phyloP scores from a whole-genome alignment of 1,284 basidiomycete genomes.

The Sporisorium scitamineum region DNA sequence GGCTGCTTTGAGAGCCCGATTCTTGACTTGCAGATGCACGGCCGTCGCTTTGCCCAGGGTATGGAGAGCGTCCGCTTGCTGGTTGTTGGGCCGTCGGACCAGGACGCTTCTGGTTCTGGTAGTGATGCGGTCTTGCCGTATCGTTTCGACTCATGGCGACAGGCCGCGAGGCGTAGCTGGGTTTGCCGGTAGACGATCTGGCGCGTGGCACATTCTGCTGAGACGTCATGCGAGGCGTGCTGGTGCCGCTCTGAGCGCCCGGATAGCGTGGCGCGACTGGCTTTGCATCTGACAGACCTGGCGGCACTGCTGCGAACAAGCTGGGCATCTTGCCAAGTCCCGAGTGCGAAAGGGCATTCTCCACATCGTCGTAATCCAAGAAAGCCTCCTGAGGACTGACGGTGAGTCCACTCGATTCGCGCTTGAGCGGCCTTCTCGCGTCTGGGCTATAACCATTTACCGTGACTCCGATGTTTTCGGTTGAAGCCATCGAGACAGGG shows the following conservation, averaged over 20 bases:
- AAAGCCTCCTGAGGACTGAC: constrained; percentile 61
- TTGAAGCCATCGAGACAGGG: constrained; percentile 39
- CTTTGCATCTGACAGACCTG: constrained; percentile 43
- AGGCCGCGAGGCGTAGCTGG: constrained; percentile 21
- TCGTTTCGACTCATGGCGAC: constrained; percentile 48
- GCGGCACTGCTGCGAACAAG: constrained; percentile 51
- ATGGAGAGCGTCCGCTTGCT: constrained; percentile 23
- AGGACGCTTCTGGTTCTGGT: constrained; percentile 46
- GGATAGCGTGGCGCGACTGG: constrained; percentile 5
- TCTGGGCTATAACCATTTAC: constrained; percentile 18
- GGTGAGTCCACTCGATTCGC: constrained; percentile 61
- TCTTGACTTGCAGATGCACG: constrained; percentile 42
- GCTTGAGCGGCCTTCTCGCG: constrained; percentile 36
- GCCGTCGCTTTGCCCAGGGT: constrained; percentile 28
- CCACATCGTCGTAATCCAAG: constrained; percentile 56
- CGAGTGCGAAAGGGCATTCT: constrained; percentile 48
- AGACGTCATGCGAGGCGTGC: constrained; percentile 26
- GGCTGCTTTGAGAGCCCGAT: constrained; percentile 43
- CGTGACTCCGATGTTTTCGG: constrained; percentile 13
- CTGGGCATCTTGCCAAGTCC: constrained; percentile 46
- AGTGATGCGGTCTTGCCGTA: constrained; percentile 48
- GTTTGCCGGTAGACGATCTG: constrained; percentile 21
- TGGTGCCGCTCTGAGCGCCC: constrained; percentile 12
- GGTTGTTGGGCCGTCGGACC: constrained; percentile 37
- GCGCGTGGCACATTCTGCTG: constrained; percentile 21